Evolutionary conservation across 106 monocot species (phyloP).

Genomic region (Allium fistulosum): DNA sequence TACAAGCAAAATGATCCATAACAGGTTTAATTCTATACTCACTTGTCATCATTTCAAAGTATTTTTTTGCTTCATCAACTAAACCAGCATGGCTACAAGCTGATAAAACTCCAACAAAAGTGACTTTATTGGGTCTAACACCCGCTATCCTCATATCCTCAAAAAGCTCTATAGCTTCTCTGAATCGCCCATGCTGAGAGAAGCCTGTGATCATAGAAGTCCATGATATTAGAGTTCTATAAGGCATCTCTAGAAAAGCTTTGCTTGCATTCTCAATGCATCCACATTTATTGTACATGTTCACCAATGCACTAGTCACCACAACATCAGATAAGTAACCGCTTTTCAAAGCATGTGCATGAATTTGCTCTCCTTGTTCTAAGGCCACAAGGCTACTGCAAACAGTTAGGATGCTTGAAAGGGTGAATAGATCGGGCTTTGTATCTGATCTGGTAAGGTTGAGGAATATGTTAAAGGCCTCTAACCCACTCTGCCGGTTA

Average conservation of each 20-base stretch:
- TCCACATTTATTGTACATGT: slow-evolving; percentile 93
- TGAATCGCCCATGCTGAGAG: slow-evolving; percentile 67
- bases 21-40: slow-evolving; percentile 77
- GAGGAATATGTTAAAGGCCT: slow-evolving; percentile 62
- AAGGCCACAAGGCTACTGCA: slow-evolving; percentile 64
- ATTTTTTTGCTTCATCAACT: slow-evolving; percentile 64
- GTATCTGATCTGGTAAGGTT: slow-evolving; percentile 40
- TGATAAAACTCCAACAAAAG: slow-evolving; percentile 83
- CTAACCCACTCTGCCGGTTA: slow-evolving; percentile 31
- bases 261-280: slow-evolving; percentile 55
- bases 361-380: slow-evolving; percentile 77
- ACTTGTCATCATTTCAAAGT: slow-evolving; percentile 78
- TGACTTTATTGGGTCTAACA: slow-evolving; percentile 65
- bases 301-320: slow-evolving; percentile 67
- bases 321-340: slow-evolving; percentile 77
- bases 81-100: slow-evolving; percentile 85
- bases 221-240: slow-evolving; percentile 75
- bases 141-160: slow-evolving; percentile 80
- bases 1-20: slow-evolving; percentile 84
- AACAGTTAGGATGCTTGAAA: slow-evolving; percentile 63
- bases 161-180: slow-evolving; percentile 77
- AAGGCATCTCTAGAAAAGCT: slow-evolving; percentile 76
- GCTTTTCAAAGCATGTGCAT: slow-evolving; percentile 67
- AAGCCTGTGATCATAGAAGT: slow-evolving; percentile 83
- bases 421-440: slow-evolving; percentile 76